Percentiles rank a stretch among this genome's conserved stretches.
Evolutionary conservation across 306 rosid species (phyloP).

Genomic region (Quillaja saponaria): DNA sequence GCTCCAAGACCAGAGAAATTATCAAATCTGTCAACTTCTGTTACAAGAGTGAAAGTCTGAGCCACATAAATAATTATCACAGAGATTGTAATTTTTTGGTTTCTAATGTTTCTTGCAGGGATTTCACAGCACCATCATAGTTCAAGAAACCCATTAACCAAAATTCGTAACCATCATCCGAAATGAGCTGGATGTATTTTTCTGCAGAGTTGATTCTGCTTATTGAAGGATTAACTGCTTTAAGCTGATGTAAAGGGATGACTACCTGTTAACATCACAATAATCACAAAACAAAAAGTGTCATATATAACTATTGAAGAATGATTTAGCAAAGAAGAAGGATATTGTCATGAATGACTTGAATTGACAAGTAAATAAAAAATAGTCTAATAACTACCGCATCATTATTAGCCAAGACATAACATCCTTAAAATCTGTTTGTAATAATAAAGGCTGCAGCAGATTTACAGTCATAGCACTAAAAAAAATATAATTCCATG

Average conservation of each 20-base stretch:
- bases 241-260: constrained; percentile 79
- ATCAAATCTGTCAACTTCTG: constrained; percentile 19
- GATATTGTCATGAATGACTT: no score
- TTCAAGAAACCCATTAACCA: constrained; percentile 95
- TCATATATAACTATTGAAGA: not conserved
- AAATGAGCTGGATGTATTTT: constrained; percentile 75
- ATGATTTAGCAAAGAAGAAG: not conserved
- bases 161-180: constrained; percentile 80
- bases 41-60: constrained; percentile 26
- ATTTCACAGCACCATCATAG: constrained; percentile 62
- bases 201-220: constrained; percentile 68
- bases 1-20: constrained; percentile 26
- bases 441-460: no score
- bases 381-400: not conserved
- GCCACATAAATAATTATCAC: constrained; percentile 32
- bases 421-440: no score
- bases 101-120: constrained; percentile 57
- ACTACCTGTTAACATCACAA: constrained; percentile 51
- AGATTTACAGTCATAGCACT: no score
- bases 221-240: constrained; percentile 76
- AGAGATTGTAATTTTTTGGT: constrained; percentile 41
- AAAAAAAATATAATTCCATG: no score
- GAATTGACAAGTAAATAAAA: not conserved
- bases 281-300: not conserved
- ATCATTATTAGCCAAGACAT: no score